Percentiles rank a stretch among this genome's conserved stretches.
Evolutionary conservation across 2,329 filamentous ascomycete species (phyloP).

Genomic region (Verticillium longisporum): DNA sequence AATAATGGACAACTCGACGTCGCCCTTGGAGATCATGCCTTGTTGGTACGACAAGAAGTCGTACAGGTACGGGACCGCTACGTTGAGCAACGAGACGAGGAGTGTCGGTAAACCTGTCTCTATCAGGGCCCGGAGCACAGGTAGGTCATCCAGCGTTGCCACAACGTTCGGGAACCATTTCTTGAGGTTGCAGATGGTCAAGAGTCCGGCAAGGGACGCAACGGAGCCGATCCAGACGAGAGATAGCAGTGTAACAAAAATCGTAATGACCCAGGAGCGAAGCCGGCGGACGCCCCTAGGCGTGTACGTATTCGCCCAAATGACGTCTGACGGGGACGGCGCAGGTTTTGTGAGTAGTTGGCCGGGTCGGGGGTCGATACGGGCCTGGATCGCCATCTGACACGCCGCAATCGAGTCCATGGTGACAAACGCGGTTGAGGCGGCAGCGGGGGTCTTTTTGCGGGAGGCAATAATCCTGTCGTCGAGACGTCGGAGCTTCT

Average conservation of each 20-base stretch:
- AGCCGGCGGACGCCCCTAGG: constrained; percentile 66
- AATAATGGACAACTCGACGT: constrained; percentile 89
- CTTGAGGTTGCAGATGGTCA: constrained; percentile 76
- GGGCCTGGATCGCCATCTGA: constrained; percentile 94
- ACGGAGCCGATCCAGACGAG: constrained; percentile 85
- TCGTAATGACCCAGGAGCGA: constrained; percentile 76
- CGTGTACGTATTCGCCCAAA: constrained; percentile 91
- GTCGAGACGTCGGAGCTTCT: constrained; percentile 73
- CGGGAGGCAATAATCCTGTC: constrained; percentile 65
- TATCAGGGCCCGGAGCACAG: constrained; percentile 67
- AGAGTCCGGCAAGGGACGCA: constrained; percentile 66
- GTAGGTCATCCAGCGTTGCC: constrained; percentile 58
- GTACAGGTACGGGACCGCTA: constrained; percentile 89
- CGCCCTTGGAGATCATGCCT: constrained; percentile 90
- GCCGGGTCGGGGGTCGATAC: constrained; percentile 83
- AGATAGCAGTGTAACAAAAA: constrained; percentile 75
- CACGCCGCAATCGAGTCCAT: constrained; percentile 91
- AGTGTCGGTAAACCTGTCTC: constrained; percentile 84
- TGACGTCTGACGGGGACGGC: constrained; percentile 83
- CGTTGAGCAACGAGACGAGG: constrained; percentile 78
- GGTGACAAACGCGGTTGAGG: constrained; percentile 86
- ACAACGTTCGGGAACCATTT: constrained; percentile 66
- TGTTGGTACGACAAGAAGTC: constrained; percentile 87
- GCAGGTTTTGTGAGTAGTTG: constrained; percentile 79
- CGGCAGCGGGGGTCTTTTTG: constrained; percentile 68